Percentiles rank a stretch among this genome's conserved stretches.
Conservation (phyloP, 129 eudicot genomes). For the Chrysanthemum makinoi region DNA sequence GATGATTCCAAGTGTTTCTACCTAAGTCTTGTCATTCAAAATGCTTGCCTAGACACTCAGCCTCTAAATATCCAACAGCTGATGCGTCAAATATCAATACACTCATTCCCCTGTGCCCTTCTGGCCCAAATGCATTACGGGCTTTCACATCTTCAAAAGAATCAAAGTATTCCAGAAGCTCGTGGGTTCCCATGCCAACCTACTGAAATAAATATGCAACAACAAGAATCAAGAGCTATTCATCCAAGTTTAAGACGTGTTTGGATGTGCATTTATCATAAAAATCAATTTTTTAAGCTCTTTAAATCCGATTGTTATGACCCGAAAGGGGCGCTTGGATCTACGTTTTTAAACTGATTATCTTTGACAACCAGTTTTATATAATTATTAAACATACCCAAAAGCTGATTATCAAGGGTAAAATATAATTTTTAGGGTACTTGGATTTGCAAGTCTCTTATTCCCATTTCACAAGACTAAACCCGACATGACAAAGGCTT, state of each 20-base stretch:
- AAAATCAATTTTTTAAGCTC: conserved; percentile 6
- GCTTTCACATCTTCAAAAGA: conserved; percentile 60
- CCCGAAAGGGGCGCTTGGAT: neutral
- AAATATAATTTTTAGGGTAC: too few species aligned
- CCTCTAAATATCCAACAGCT: conserved; percentile 71
- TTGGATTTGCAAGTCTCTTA: too few species aligned
- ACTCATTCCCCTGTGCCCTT: conserved; percentile 92
- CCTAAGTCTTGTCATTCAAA: conserved; percentile 50
- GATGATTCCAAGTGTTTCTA: conserved; percentile 59
- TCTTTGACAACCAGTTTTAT: too few species aligned
- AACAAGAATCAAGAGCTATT: neutral
- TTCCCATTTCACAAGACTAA: too few species aligned
- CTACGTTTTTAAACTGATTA: too few species aligned
- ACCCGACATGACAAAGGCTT: too few species aligned
- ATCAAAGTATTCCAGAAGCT: conserved; percentile 70
- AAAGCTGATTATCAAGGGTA: too few species aligned
- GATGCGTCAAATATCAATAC: conserved; percentile 75
- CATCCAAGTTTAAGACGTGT: neutral
- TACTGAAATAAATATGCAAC: conserved; percentile 47
- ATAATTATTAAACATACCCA: too few species aligned
- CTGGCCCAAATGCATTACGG: conserved; percentile 80
- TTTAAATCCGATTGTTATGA: neutral
- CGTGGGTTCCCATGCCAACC: conserved; percentile 90
- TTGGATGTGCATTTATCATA: neutral
- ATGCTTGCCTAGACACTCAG: conserved; percentile 71